Conservation (phyloP, 2,329 filamentous ascomycete species). For the Dactylonectria macrodidyma region DNA sequence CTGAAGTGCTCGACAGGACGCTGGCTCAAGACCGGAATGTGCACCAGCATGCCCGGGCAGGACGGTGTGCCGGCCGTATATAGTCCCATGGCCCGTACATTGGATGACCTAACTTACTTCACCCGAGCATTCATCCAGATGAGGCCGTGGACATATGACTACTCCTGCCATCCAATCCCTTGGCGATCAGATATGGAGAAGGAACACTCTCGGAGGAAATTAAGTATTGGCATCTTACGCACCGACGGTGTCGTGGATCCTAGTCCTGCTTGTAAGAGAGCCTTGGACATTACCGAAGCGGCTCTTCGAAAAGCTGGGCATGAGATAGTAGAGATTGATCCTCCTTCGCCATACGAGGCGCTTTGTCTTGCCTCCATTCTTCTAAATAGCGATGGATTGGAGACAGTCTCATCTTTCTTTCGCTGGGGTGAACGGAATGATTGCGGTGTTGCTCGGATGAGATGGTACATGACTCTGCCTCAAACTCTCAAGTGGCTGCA, state of each 20-base stretch:
- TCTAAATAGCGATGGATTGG: slow-evolving; percentile 87
- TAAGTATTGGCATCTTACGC: slow-evolving; percentile 83
- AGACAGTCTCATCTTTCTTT: slow-evolving; percentile 84
- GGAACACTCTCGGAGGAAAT: slow-evolving; percentile 72
- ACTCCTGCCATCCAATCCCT: slow-evolving; percentile 85
- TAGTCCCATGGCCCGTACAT: slow-evolving; percentile 90
- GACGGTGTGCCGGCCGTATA: slow-evolving; percentile 92
- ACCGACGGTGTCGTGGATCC: slow-evolving; percentile 89
- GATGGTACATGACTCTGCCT: slow-evolving; percentile 80
- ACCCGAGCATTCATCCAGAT: slow-evolving; percentile 83
- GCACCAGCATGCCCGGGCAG: slow-evolving; percentile 92
- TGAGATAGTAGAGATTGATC: slow-evolving; percentile 75
- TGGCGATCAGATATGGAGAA: slow-evolving; percentile 78
- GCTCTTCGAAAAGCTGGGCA: slow-evolving; percentile 82
- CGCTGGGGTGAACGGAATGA: slow-evolving; percentile 85
- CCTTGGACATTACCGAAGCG: slow-evolving; percentile 77
- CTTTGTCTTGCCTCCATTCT: slow-evolving; percentile 84
- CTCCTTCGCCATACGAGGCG: slow-evolving; percentile 81
- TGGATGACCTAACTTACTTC: slow-evolving; percentile 89
- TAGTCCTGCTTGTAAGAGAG: slow-evolving; percentile 85
- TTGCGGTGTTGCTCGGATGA: slow-evolving; percentile 81
- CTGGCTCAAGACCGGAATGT: slow-evolving; percentile 89
- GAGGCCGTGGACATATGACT: slow-evolving; percentile 91
- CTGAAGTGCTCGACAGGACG: slow-evolving; percentile 89
- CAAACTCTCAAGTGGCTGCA: slow-evolving; percentile 85